A percentile compares a stretch with the other conserved stretches of the same genome.
Conservation (phyloP, 2,329 filamentous ascomycete genomes). For the Alternaria hordeiaustralica region DNA sequence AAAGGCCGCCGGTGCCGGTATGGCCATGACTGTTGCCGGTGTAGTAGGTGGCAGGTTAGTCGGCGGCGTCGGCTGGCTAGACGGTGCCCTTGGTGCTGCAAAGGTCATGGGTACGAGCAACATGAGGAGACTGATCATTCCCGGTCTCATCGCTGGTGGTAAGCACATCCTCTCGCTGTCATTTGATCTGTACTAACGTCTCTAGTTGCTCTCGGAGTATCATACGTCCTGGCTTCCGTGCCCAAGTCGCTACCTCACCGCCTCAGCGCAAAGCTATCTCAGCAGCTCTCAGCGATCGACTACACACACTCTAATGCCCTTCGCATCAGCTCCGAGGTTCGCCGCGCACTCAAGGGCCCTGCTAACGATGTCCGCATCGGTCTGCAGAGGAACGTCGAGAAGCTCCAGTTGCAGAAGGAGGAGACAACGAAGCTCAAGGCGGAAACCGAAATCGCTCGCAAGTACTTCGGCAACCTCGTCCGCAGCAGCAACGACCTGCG, state of each 20-base stretch:
- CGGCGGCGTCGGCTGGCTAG: constrained; percentile 86
- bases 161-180: constrained; percentile 52
- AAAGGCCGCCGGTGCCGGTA: constrained; percentile 90
- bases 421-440: constrained; percentile 80
- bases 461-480: constrained; percentile 89
- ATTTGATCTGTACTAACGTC: constrained; percentile 10
- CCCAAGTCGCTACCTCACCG: constrained; percentile 87
- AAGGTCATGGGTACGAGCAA: constrained; percentile 83
- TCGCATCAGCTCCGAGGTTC: constrained; percentile 84
- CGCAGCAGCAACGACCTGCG: constrained; percentile 62
- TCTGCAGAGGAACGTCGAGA: constrained; percentile 83
- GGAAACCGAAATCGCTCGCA: constrained; percentile 85
- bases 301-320: constrained; percentile 89
- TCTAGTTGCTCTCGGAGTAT: constrained; percentile 73
- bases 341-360: constrained; percentile 86
- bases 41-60: constrained; percentile 83
- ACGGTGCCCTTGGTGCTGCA: constrained; percentile 81
- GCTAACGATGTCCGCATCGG: constrained; percentile 84
- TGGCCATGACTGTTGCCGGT: constrained; percentile 90
- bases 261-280: constrained; percentile 82
- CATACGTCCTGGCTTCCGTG: constrained; percentile 85
- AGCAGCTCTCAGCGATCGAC: constrained; percentile 80
- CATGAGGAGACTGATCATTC: constrained; percentile 78
- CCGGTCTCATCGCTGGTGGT: constrained; percentile 80
- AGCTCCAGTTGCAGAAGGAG: constrained; percentile 77